phyloP scores from a whole-genome alignment of 148 eudicot species.

The Salicornia ramosissima region DNA sequence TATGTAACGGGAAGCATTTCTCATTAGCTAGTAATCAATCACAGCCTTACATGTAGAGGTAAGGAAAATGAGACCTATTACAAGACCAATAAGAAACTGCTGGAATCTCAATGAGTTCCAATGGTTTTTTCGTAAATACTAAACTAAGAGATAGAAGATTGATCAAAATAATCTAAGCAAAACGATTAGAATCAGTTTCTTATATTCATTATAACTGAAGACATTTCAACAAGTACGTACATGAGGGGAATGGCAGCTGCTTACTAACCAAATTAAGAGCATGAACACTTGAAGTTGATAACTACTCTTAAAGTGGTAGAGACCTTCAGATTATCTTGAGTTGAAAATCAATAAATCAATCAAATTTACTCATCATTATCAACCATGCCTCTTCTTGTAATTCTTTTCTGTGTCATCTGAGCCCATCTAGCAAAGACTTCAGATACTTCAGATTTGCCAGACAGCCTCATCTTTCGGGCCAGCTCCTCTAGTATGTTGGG shows the following conservation, averaged over 20 bases:
- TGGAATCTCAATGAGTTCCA: neutral
- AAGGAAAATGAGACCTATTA: neutral
- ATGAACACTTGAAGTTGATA: neutral
- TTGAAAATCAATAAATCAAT: neutral
- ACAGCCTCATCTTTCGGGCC: conserved; percentile 59
- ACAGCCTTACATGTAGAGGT: neutral
- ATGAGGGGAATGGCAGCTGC: neutral
- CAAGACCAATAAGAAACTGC: neutral
- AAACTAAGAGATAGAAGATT: neutral
- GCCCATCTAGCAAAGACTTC: conserved; percentile 58
- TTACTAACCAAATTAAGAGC: neutral
- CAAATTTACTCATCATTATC: conserved; percentile 10
- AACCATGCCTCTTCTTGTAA: conserved; percentile 26
- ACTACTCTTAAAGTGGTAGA: conserved; percentile 5
- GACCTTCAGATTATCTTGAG: neutral
- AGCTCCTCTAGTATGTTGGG: conserved; percentile 59
- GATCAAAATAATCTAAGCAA: neutral
- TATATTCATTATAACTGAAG: neutral
- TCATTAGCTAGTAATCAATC: too few species aligned
- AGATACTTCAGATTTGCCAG: conserved; percentile 64
- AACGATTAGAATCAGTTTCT: neutral
- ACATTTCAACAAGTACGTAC: neutral
- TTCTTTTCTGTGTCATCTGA: conserved; percentile 48
- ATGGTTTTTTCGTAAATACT: neutral
- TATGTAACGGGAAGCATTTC: conserved; percentile 72